These are phyloP conservation scores for Trichoderma sp. DNA, from an alignment of 2,329 filamentous ascomycete genomes.

Conservation along the genomic window DNA sequence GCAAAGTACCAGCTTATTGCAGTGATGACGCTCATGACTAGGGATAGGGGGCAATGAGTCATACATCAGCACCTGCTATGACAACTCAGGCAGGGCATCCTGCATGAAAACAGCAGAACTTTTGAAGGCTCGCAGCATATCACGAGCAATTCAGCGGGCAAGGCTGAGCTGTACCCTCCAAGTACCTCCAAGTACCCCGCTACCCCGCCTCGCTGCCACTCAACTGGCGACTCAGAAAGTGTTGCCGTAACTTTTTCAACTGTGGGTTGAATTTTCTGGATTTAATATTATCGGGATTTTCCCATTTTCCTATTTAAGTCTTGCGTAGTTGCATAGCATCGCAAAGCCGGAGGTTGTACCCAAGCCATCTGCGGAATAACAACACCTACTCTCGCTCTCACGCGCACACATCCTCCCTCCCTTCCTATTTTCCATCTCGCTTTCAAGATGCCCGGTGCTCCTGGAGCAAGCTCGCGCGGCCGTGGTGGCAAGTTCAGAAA, in stretches of 20 bases:
- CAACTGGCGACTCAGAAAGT: slow-evolving; percentile 15
- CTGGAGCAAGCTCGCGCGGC: slow-evolving; percentile 61
- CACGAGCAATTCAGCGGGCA: not conserved
- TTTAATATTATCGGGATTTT: not conserved
- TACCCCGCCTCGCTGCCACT: slow-evolving; percentile 35
- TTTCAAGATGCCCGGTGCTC: slow-evolving; percentile 46
- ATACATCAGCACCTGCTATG: not conserved
- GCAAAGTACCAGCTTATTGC: no score
- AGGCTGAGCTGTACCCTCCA: slow-evolving; percentile 3
- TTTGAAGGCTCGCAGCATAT: not conserved
- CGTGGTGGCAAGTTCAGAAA: slow-evolving; percentile 94
- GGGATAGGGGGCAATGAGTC: not conserved
- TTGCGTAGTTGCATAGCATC: not conserved
- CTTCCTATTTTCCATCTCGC: not conserved
- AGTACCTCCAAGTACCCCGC: slow-evolving; percentile 33
- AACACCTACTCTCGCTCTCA: not conserved
- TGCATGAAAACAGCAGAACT: not conserved
- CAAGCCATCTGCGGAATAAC: not conserved
- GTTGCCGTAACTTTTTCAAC: not conserved
- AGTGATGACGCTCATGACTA: not conserved
- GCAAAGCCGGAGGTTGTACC: not conserved
- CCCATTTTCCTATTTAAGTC: not conserved
- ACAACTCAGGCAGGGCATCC: not conserved
- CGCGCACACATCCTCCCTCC: not conserved
- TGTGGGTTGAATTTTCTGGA: not conserved